Base-by-base conservation (phyloP, 2,329 filamentous ascomycete genomes). In the Leptographium galeiforme region DNA sequence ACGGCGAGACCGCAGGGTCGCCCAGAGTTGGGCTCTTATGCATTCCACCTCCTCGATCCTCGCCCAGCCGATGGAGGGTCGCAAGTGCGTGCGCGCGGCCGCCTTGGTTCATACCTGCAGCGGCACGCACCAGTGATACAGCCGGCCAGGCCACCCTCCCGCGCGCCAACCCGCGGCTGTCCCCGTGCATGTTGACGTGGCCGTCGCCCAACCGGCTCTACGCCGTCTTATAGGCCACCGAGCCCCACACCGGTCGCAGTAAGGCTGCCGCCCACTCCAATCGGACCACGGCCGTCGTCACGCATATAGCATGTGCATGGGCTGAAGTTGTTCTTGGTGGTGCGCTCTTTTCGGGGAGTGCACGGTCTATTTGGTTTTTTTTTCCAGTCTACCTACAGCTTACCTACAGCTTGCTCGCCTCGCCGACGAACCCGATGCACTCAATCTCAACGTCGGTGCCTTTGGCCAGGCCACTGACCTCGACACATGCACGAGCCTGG, bases 361-460 rank as follows among this genome's bases (percentile, higher is more conserved):
- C 25, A 5, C 25, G 25, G 34, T 36, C 34, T 36, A 36, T 36
- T 8, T 36, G 2, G 12, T 36, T 2, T 36, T 4, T 36, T 36
- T 36, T 36, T n/a, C n/a, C 34, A 8, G 8, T 36, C 34, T 13
- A 36, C 8, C 6, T 13, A 6, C 25, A 25, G 25, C 5, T 5
- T 38, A 41, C n/a, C 32, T 34, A 47, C n/a, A 47, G 32, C 16
- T 47, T 47, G 45, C 45, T 47, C 6, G 14, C 18, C 30, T 47
- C 30, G 16, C 32, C 45, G 7, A 47, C n/a, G 16, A 47, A 47
- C 13, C 45, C 45, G 18, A 47, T 34, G 45, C 45, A 47, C 39
- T 53, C 51, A 39, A 53, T 53, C 19, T 53, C 51, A 12, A 53
- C 32, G n/a, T 53, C 51, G 19, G 51, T 45, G 18, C 51, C 51